Conservation (phyloP, 2,329 filamentous ascomycete genomes). For the Hawksworthiomyces lignivorus region DNA sequence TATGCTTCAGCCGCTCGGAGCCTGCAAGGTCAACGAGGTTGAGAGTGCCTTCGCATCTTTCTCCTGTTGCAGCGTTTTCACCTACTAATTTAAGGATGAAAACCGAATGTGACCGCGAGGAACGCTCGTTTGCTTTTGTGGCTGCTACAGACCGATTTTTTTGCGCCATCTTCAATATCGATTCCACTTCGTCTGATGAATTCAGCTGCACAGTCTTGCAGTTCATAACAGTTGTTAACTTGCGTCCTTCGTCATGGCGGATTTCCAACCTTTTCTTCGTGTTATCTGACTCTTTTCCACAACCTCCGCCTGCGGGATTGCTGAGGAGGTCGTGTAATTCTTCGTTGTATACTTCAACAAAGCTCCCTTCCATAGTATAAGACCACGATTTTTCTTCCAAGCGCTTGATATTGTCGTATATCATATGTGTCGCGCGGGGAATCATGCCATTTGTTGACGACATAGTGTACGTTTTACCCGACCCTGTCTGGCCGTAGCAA, state of each 20-base stretch:
- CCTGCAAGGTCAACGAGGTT: conserved; percentile 95
- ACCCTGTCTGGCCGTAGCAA: conserved; percentile 95
- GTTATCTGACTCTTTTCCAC: conserved; percentile 52
- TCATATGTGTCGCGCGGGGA: conserved; percentile 83
- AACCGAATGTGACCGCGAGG: conserved; percentile 88
- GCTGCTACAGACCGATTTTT: conserved; percentile 87
- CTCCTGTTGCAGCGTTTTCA: conserved; percentile 66
- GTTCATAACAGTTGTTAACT: conserved; percentile 75
- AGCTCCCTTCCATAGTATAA: conserved; percentile 90
- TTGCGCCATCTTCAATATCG: conserved; percentile 71
- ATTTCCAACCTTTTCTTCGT: conserved; percentile 83
- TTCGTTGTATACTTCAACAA: conserved; percentile 98
- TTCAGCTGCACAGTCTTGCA: conserved; percentile 70
- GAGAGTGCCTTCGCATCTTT: conserved; percentile 84
- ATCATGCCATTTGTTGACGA: conserved; percentile 90
- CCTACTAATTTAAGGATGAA: conserved; percentile 79
- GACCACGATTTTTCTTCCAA: conserved; percentile 88
- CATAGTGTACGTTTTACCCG: conserved; percentile 97
- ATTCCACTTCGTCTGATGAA: conserved; percentile 70
- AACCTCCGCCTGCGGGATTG: conserved; percentile 22
- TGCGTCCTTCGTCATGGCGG: conserved; percentile 72
- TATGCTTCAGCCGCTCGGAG: conserved; percentile 83
- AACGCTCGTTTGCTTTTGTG: conserved; percentile 95
- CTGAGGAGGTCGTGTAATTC: conserved; percentile 82
- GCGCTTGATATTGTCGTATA: conserved; percentile 78